A percentile compares a stretch with the other conserved stretches of the same genome.
phyloP scores from a whole-genome alignment of 768 basidiomycete species.

The Termitomyces eurrhizus region DNA sequence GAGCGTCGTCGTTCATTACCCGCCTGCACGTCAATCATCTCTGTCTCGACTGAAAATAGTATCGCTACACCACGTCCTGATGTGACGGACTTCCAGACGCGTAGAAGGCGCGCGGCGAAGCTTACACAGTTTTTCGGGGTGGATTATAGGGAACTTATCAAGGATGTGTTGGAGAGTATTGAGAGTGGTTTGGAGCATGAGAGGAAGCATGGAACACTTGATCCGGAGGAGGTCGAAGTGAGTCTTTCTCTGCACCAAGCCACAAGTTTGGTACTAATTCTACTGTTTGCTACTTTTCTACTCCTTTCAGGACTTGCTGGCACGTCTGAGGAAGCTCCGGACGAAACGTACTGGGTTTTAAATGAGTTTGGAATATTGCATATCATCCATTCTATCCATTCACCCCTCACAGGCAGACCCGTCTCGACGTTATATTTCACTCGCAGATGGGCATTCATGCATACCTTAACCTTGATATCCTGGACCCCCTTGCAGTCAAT shows the following conservation, averaged over 20 bases:
- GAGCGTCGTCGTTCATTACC: slow-evolving; percentile 74
- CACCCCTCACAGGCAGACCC: not conserved
- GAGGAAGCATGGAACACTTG: slow-evolving; percentile 55
- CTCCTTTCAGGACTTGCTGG: slow-evolving; percentile 45
- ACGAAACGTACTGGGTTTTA: slow-evolving; percentile 39
- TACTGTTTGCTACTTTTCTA: slow-evolving; percentile 1
- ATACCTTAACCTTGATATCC: not conserved
- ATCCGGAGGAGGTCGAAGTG: slow-evolving; percentile 71
- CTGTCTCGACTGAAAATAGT: slow-evolving; percentile 51
- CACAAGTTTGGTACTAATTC: slow-evolving; percentile 3
- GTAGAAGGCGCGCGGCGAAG: slow-evolving; percentile 76
- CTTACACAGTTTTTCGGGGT: slow-evolving; percentile 87
- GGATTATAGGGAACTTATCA: slow-evolving; percentile 73
- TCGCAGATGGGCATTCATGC: not conserved
- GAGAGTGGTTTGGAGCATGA: slow-evolving; percentile 74
- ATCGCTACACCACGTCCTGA: slow-evolving; percentile 38
- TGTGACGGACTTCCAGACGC: slow-evolving; percentile 58
- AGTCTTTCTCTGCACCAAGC: slow-evolving; percentile 19
- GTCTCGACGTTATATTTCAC: not conserved
- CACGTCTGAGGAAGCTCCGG: slow-evolving; percentile 51
- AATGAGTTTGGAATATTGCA: slow-evolving; percentile 10
- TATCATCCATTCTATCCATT: not conserved
- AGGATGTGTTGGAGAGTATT: slow-evolving; percentile 76
- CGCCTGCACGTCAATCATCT: slow-evolving; percentile 55
- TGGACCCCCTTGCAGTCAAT: not conserved